Evolutionary conservation across 164 flowering plant species (phyloP).

Genomic region (Amborella trichopoda): DNA sequence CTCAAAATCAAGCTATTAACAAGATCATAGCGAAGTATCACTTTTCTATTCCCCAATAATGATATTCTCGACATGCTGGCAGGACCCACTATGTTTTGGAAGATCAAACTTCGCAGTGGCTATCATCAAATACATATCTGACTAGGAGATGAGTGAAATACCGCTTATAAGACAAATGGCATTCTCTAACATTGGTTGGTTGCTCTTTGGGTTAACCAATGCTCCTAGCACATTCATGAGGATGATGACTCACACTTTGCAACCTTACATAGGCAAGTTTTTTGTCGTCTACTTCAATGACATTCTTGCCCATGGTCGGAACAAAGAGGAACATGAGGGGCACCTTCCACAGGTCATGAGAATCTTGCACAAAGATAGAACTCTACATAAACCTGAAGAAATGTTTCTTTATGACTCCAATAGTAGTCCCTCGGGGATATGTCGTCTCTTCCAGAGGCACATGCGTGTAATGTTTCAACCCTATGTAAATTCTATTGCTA

Average conservation of each 20-base stretch:
- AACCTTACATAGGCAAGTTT: neutral
- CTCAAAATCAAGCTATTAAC: too few relatives aligned
- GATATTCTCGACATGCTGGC: slow-evolving; percentile 4
- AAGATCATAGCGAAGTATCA: slow-evolving; percentile 2
- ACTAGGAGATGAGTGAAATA: slow-evolving; percentile 2
- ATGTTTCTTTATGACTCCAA: neutral
- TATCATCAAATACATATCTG: slow-evolving; percentile 1
- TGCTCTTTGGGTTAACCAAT: slow-evolving; percentile 3
- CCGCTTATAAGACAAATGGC: neutral
- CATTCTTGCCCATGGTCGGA: neutral
- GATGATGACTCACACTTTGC: neutral
- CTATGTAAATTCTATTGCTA: neutral
- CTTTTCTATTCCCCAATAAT: neutral
- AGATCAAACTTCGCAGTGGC: slow-evolving; percentile 1
- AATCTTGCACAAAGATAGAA: neutral
- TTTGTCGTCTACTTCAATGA: neutral
- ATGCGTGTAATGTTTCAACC: neutral
- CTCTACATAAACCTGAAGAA: slow-evolving; percentile 1
- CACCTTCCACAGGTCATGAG: neutral
- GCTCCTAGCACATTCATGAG: slow-evolving; percentile 4
- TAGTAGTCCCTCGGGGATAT: neutral
- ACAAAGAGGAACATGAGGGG: neutral
- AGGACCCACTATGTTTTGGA: neutral
- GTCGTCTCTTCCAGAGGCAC: neutral
- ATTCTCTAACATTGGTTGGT: neutral